A percentile compares a stretch with the other conserved stretches of the same genome.
Evolutionary conservation across 495 filamentous ascomycete species (phyloP).

Genomic region (Penicillium fimorum): DNA sequence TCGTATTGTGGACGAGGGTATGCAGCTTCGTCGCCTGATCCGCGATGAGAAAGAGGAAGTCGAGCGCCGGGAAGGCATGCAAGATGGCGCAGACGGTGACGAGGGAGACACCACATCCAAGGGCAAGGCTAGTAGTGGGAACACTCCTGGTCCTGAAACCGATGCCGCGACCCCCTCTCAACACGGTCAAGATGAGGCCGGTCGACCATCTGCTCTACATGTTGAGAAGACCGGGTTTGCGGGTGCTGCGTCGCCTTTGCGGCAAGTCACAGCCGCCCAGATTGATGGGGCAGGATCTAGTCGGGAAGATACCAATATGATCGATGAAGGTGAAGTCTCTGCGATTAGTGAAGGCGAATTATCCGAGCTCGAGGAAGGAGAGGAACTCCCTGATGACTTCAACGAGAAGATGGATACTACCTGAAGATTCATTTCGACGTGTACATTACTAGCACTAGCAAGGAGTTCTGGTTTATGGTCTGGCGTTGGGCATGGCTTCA

Average conservation of each 20-base stretch:
- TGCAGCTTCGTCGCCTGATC: slow-evolving; percentile 79
- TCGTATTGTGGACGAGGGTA: slow-evolving; percentile 85
- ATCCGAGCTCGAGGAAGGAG: slow-evolving; percentile 46
- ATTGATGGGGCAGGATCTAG: slow-evolving; percentile 33
- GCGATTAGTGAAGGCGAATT: slow-evolving; percentile 40
- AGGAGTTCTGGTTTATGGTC: slow-evolving; percentile 29
- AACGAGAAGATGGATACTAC: slow-evolving; percentile 71
- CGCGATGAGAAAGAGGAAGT: slow-evolving; percentile 93
- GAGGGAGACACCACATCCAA: slow-evolving; percentile 60
- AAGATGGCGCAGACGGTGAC: slow-evolving; percentile 68
- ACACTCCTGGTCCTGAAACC: slow-evolving; percentile 65
- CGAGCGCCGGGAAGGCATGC: slow-evolving; percentile 74
- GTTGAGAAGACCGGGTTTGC: slow-evolving; percentile 34
- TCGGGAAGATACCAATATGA: slow-evolving; percentile 55
- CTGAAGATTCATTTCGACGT: slow-evolving; percentile 21
- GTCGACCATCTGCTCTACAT: slow-evolving; percentile 35
- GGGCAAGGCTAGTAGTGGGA: slow-evolving; percentile 52
- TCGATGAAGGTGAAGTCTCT: slow-evolving; percentile 64
- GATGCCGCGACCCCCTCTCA: slow-evolving; percentile 49
- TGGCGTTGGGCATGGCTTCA: slow-evolving; percentile 31
- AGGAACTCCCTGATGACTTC: slow-evolving; percentile 50
- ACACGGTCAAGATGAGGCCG: slow-evolving; percentile 44
- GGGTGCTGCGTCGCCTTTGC: slow-evolving; percentile 42
- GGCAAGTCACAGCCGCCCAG: slow-evolving; percentile 35
- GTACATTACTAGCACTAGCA: slow-evolving; percentile 34